Evolutionary conservation across 2,329 filamentous ascomycete species (phyloP).

Genomic region (Lachnellula cervina): DNA sequence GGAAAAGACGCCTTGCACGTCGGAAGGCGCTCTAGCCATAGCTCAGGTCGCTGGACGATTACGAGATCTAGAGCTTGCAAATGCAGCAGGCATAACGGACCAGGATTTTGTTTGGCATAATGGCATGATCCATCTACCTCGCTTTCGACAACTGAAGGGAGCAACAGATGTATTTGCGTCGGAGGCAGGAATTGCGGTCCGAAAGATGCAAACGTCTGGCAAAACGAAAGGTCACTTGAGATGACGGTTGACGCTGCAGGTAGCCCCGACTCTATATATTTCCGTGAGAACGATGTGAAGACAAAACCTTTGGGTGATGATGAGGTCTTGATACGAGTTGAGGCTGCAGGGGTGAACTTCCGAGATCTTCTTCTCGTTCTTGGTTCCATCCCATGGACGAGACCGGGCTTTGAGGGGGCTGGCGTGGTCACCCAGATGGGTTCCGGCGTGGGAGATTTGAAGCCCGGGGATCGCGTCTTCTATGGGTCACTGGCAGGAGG

Average conservation of each 20-base stretch:
- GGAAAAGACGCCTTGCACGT: no score
- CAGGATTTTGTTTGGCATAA: no score
- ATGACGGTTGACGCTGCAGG: not conserved
- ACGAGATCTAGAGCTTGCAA: no score
- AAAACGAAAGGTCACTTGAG: not conserved
- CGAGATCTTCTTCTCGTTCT: not conserved
- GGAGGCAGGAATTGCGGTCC: no score
- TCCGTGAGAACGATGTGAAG: not conserved
- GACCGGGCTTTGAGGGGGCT: not conserved
- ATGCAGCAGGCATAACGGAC: no score
- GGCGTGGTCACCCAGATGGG: not conserved
- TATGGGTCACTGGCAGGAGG: not conserved
- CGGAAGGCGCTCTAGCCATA: no score
- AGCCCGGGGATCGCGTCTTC: not conserved
- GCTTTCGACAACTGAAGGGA: no score
- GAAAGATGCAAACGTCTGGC: no score
- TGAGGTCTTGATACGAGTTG: not conserved
- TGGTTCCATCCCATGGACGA: not conserved
- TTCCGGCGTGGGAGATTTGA: not conserved
- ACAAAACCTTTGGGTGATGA: not conserved
- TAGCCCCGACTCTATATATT: not conserved
- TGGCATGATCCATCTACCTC: no score
- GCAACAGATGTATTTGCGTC: no score
- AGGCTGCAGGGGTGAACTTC: not conserved
- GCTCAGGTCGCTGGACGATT: no score